Conservation (phyloP, 495 filamentous ascomycete genomes). For the Physcia stellaris region DNA sequence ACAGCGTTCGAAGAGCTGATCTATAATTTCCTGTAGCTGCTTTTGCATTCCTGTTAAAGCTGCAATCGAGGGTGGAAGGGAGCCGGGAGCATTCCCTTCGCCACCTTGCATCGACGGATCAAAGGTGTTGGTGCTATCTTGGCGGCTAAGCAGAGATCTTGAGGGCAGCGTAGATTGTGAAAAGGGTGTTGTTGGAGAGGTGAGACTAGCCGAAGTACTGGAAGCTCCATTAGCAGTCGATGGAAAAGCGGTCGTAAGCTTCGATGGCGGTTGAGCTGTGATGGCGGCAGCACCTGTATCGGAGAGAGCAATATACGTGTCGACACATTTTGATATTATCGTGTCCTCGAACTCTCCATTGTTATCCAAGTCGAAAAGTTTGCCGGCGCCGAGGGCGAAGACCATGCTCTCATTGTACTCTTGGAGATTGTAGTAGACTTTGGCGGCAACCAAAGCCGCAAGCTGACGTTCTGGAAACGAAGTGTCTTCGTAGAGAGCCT, state of each 20-base stretch:
- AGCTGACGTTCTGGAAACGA: conserved; percentile 86
- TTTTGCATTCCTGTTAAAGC: conserved; percentile 45
- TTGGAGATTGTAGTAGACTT: conserved; percentile 97
- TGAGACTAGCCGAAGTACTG: conserved; percentile 55
- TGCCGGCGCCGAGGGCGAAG: conserved; percentile 89
- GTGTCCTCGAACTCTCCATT: conserved; percentile 97
- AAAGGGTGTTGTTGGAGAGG: conserved; percentile 84
- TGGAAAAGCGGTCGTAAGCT: conserved; percentile 62
- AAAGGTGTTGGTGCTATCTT: conserved; percentile 46
- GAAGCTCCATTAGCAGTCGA: conserved; percentile 44
- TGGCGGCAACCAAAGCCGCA: conserved; percentile 86
- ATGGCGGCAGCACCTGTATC: conserved; percentile 36
- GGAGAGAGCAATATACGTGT: conserved; percentile 88
- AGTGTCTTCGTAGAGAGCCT: conserved; percentile 95
- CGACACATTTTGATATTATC: conserved; percentile 94
- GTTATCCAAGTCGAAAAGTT: conserved; percentile 83
- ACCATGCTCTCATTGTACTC: conserved; percentile 99
- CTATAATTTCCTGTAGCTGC: conserved; percentile 67
- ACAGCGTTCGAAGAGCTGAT: conserved; percentile 83
- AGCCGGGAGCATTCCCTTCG: conserved; percentile 36
- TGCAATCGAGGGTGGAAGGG: conserved; percentile 39
- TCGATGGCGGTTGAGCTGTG: conserved; percentile 40
- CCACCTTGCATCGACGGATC: conserved; percentile 41
- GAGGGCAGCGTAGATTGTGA: conserved; percentile 81
- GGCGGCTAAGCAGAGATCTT: conserved; percentile 79